These are phyloP conservation scores for Cudoniella acicularis DNA, from an alignment of 495 filamentous ascomycete genomes.

Conservation along the genomic window DNA sequence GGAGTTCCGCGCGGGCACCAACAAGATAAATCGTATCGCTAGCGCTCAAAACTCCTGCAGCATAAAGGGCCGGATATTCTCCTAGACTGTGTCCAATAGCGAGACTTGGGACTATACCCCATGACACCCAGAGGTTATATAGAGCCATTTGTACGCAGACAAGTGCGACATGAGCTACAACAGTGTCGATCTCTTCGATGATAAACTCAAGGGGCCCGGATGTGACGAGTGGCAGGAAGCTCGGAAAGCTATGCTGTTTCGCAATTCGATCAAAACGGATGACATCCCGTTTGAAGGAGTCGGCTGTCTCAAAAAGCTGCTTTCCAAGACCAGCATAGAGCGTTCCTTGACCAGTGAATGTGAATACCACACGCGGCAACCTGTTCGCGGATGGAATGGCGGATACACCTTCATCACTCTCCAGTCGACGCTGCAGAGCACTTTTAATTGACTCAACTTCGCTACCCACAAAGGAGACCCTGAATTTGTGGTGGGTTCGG, in stretches of 20 bases:
- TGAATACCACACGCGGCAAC: too few relatives aligned
- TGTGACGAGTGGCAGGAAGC: conserved; percentile 62
- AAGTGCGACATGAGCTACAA: conserved; percentile 72
- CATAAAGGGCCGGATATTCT: conserved; percentile 83
- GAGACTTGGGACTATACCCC: conserved; percentile 68
- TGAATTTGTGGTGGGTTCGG: conserved; percentile 71
- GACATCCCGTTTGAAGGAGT: conserved; percentile 63
- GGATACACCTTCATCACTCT: background rate
- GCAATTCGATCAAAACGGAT: conserved; percentile 65
- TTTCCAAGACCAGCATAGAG: conserved; percentile 65
- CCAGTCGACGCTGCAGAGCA: background rate
- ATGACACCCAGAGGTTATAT: conserved; percentile 71
- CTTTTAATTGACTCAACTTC: background rate
- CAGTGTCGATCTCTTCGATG: conserved; percentile 58
- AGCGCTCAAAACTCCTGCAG: conserved; percentile 73
- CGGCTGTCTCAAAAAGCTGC: conserved; percentile 59
- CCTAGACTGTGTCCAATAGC: conserved; percentile 87
- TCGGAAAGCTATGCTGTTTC: conserved; percentile 63
- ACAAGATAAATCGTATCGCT: conserved; percentile 78
- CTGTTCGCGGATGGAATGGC: conserved; percentile 4
- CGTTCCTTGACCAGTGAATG: conserved; percentile 68
- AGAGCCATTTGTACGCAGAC: conserved; percentile 81
- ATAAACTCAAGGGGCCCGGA: conserved; percentile 51
- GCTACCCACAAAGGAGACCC: conserved; percentile 54
- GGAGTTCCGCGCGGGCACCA: conserved; percentile 69